Conservation (phyloP, 148 eudicot genomes). For the Rhododendron simsii region DNA sequence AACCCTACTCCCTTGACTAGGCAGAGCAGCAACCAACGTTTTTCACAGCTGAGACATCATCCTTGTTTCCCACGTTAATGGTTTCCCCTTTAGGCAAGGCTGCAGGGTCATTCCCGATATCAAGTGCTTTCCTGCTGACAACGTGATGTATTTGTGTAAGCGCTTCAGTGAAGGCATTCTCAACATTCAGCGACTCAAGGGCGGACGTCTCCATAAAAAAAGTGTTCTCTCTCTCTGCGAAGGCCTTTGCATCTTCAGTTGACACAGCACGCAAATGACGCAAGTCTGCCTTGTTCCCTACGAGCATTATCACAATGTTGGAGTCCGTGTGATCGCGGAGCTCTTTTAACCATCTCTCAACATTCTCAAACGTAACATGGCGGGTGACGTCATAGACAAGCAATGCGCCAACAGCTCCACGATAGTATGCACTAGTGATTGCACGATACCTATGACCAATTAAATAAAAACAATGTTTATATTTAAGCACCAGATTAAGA, state of each 20-base stretch:
- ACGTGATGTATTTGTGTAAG: conserved; percentile 39
- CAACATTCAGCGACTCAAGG: conserved; percentile 44
- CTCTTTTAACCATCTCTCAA: conserved; percentile 54
- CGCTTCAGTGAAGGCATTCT: conserved; percentile 41
- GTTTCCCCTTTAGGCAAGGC: conserved; percentile 41
- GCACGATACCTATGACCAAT: conserved; percentile 38
- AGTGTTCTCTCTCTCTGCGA: conserved; percentile 36
- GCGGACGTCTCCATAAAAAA: conserved; percentile 54
- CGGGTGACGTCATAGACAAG: conserved; percentile 48
- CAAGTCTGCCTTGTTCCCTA: conserved; percentile 47
- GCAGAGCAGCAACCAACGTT: conserved; percentile 43
- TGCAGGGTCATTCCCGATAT: conserved; percentile 29
- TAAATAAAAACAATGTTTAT: neutral
- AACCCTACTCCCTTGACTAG: conserved; percentile 2
- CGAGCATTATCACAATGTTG: conserved; percentile 47
- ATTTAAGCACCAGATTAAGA: neutral
- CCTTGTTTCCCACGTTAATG: conserved; percentile 37
- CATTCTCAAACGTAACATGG: conserved; percentile 42
- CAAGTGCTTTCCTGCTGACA: conserved; percentile 43
- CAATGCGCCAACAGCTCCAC: conserved; percentile 52
- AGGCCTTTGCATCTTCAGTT: conserved; percentile 42
- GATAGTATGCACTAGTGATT: conserved; percentile 53
- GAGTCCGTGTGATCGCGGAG: conserved; percentile 43
- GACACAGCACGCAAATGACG: conserved; percentile 47
- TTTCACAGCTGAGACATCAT: conserved; percentile 41